Base-by-base conservation (phyloP, 2,329 filamentous ascomycete genomes). In the Pestalotiopsis sp. region DNA sequence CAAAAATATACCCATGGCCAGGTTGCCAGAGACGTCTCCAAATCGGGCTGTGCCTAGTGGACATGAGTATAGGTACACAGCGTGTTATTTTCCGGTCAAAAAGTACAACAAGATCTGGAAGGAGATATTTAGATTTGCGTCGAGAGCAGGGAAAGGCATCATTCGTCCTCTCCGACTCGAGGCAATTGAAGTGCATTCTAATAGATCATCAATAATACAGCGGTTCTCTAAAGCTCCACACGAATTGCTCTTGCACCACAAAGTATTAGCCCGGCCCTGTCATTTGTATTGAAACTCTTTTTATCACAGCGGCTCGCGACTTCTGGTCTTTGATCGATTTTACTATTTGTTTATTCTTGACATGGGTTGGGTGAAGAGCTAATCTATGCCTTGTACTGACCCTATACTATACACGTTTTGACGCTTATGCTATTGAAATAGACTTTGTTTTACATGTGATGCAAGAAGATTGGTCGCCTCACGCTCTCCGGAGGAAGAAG, bases 401-500 rank as follows among this genome's bases (percentile, higher is more conserved):
- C 20, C 27, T 62, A 62, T 62, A 20, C n/a, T 62, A 62, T 62
- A 62, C 59, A 62, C 14, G 31, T 39, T 36, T 12, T 17, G 23
- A 9, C 27, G n/a, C 25, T 39, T 20, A n/a, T 62, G 17, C 45
- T 14, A n/a, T 52, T 52, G 45, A n/a, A 52, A 20, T 39, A 20
- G 36, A 20, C 31, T 12, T 39, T 39, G 4, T 9, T 39, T 62
- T 58, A 61, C 31, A n/a, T 61, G 31, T 17, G 31, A n/a, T 36
- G 17, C 13, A 20, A 38, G 12, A 20, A n/a, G 14, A 36, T 36
- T 4, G 23, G 25, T 71, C 7, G 7, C 31, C 31, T 36, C 52
- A 75, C 20, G 74, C 27, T 52, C 69, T 63, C 59, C 75, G 73
- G 17, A 75, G 36, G 27, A 76, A 58, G 56, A 75, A 17, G 57